These are phyloP conservation scores for Aspergillus eucalypticola DNA, from an alignment of 2,329 filamentous ascomycete species.

Conservation along the genomic window DNA sequence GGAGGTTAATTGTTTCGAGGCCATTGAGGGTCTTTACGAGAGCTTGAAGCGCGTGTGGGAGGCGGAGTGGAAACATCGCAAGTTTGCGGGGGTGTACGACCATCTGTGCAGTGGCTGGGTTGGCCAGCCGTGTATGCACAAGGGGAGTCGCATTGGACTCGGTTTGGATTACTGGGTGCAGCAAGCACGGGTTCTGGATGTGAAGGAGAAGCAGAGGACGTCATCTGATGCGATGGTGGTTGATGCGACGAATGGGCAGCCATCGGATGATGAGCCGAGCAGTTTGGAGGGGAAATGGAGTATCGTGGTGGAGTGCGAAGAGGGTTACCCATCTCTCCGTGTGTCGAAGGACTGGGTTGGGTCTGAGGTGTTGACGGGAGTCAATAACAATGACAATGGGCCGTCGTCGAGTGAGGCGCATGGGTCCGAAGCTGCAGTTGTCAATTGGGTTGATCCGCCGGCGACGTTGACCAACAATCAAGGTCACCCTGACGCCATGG, in stretches of 20 bases:
- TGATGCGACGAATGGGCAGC: conserved; percentile 27
- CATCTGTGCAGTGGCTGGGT: conserved; percentile 45
- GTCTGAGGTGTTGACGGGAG: conserved; percentile 34
- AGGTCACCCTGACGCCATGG: conserved; percentile 37
- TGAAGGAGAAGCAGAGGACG: conserved; percentile 23
- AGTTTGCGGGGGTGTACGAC: conserved; percentile 34
- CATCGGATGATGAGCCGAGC: conserved; percentile 19
- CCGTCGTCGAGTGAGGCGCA: conserved; percentile 22
- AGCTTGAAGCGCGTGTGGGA: conserved; percentile 47
- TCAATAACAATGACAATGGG: conserved; percentile 25
- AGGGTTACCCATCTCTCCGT: conserved; percentile 46
- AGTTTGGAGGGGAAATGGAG: conserved; percentile 34
- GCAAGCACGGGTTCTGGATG: conserved; percentile 36
- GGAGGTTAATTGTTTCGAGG: conserved; percentile 50
- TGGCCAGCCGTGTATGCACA: conserved; percentile 46
- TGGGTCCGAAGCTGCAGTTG: conserved; percentile 29
- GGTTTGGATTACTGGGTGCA: conserved; percentile 46
- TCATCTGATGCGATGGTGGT: conserved; percentile 37
- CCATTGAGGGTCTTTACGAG: conserved; percentile 46
- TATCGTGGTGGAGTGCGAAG: conserved; percentile 46
- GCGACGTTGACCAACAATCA: conserved; percentile 36
- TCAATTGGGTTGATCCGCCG: conserved; percentile 44
- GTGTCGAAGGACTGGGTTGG: conserved; percentile 48
- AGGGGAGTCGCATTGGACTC: conserved; percentile 41
- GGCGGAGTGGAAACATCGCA: conserved; percentile 39